A percentile compares a stretch with the other conserved stretches of the same genome.
Evolutionary conservation across 2,329 filamentous ascomycete species (phyloP).

Genomic region (Aspergillus persii): DNA sequence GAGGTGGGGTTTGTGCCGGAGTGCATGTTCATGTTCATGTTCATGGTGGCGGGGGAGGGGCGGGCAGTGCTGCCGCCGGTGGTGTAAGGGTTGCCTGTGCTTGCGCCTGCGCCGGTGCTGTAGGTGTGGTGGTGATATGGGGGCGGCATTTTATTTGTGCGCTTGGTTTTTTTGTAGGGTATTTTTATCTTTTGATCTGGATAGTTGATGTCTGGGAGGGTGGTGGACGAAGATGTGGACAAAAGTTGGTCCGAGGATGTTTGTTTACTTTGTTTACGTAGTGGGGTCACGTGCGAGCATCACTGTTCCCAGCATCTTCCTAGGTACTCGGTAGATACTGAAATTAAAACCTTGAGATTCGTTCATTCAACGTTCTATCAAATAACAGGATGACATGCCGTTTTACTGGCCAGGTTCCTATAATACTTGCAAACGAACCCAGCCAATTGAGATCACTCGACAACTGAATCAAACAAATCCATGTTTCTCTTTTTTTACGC

Average conservation of each 20-base stretch:
- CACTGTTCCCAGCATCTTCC: too few relatives aligned
- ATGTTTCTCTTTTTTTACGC: slow-evolving; percentile 34
- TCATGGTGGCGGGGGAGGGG: slow-evolving; percentile 9
- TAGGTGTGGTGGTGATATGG: slow-evolving; percentile 18
- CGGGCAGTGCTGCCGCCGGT: slow-evolving; percentile 28
- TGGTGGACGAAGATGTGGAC: too few relatives aligned
- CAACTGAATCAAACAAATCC: slow-evolving; percentile 31
- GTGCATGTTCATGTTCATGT: neutral
- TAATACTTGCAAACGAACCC: slow-evolving; percentile 27
- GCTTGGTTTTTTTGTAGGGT: neutral
- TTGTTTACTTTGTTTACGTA: neutral
- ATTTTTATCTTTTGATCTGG: neutral
- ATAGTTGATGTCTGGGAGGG: too few relatives aligned
- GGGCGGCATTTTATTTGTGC: slow-evolving; percentile 17
- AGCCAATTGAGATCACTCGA: slow-evolving; percentile 31
- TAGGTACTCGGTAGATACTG: too few relatives aligned
- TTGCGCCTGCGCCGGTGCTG: slow-evolving; percentile 26
- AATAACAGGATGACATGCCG: slow-evolving; percentile 16
- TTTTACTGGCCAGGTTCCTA: slow-evolving; percentile 12
- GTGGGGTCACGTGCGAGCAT: neutral
- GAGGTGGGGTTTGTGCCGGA: neutral
- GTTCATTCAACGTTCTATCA: slow-evolving; percentile 21
- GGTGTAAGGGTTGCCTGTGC: slow-evolving; percentile 23
- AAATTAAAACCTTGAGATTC: neutral
- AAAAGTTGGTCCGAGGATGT: too few relatives aligned